Evolutionary conservation across 495 filamentous ascomycete species (phyloP).

Genomic region (Aspergillus egyptiacus): DNA sequence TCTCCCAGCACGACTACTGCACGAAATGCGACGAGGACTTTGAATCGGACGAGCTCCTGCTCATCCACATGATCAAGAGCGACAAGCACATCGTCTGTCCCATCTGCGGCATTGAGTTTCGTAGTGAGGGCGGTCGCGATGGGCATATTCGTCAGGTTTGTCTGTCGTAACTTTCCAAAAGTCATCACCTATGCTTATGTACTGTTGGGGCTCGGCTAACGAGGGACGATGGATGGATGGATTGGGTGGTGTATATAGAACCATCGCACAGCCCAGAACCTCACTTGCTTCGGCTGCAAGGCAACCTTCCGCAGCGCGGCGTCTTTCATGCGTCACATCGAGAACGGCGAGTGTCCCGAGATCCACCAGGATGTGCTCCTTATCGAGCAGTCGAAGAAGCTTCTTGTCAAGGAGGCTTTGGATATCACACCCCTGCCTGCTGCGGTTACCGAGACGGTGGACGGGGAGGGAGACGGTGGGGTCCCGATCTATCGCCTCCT

Average conservation of each 20-base stretch:
- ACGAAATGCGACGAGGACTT: slow-evolving; percentile 46
- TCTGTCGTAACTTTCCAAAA: no score
- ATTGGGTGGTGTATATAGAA: no score
- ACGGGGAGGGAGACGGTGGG: not conserved
- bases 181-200: no score
- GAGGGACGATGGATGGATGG: no score
- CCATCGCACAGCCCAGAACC: slow-evolving; percentile 38
- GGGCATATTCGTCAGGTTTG: slow-evolving; percentile 40
- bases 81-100: slow-evolving; percentile 44
- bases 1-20: slow-evolving; percentile 47
- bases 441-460: slow-evolving; percentile 8
- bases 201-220: no score
- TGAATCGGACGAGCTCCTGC: slow-evolving; percentile 33
- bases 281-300: slow-evolving; percentile 44
- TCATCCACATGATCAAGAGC: slow-evolving; percentile 36
- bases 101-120: slow-evolving; percentile 47
- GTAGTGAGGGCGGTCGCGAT: slow-evolving; percentile 38
- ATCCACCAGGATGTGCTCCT: slow-evolving; percentile 29
- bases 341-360: slow-evolving; percentile 37
- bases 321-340: slow-evolving; percentile 45
- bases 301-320: slow-evolving; percentile 38
- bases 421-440: slow-evolving; percentile 6
- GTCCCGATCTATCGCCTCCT: not conserved
- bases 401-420: slow-evolving; percentile 27
- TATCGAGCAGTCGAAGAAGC: slow-evolving; percentile 33